phyloP scores from a whole-genome alignment of 192 early-diverging fungal genomes.

The Podila epigama region DNA sequence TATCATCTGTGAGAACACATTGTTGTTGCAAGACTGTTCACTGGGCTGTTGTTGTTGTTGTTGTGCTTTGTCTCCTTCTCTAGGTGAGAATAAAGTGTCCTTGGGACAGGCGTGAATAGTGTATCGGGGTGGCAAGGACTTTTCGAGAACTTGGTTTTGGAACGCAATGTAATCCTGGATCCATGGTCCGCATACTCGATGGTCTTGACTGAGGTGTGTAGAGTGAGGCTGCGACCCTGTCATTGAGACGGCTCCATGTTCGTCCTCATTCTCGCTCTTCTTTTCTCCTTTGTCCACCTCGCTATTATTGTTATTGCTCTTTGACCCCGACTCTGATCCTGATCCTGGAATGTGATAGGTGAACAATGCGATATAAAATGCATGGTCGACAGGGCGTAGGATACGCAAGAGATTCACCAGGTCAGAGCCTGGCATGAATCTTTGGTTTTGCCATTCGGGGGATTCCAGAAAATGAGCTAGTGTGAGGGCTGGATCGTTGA shows the following conservation, averaged over 20 bases:
- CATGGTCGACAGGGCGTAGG: constrained; percentile 17
- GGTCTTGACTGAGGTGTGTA: not conserved
- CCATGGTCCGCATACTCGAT: constrained; percentile 19
- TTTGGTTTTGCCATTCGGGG: constrained; percentile 13
- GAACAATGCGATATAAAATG: constrained; percentile 20
- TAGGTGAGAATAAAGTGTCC: not conserved
- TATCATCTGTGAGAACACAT: constrained; percentile 23
- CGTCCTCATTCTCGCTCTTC: not conserved
- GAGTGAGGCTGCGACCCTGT: not conserved
- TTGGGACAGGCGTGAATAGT: constrained; percentile 19
- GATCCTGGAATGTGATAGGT: constrained; percentile 10
- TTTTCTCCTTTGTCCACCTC: not conserved
- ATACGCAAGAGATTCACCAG: constrained; percentile 10
- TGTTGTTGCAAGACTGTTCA: constrained; percentile 1
- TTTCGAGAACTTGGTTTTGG: constrained; percentile 11
- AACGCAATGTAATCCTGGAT: constrained; percentile 13
- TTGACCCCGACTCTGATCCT: too few species aligned
- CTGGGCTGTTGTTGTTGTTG: not conserved
- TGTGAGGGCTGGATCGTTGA: constrained; percentile 16
- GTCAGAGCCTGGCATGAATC: constrained; percentile 11
- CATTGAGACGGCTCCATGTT: not conserved
- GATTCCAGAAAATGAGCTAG: constrained; percentile 3
- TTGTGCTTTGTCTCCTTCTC: not conserved
- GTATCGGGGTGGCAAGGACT: constrained; percentile 6
- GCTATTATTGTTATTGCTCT: too few species aligned